phyloP scores from a whole-genome alignment of 2,329 filamentous ascomycete genomes.

The Penicillium aurantiogriseum region DNA sequence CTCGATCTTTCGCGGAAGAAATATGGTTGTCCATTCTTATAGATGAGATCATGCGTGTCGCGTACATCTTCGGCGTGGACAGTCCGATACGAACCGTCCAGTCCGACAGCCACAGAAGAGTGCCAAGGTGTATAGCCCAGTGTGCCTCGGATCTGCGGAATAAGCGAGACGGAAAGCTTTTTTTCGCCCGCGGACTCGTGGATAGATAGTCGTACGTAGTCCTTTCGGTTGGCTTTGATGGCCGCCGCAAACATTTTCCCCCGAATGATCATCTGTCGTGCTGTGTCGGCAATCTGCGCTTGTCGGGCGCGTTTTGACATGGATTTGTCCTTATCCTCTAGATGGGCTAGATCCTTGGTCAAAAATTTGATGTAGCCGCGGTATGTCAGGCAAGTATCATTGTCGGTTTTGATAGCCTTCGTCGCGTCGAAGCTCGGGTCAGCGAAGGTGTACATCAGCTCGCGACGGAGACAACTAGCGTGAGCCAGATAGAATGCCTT shows the following conservation, averaged over 20 bases:
- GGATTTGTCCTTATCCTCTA: conserved; percentile 6
- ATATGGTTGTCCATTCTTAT: conserved; percentile 47
- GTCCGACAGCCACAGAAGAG: conserved; percentile 33
- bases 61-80: conserved; percentile 29
- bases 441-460: conserved; percentile 26
- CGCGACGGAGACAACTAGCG: conserved; percentile 26
- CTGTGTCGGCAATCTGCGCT: conserved; percentile 21
- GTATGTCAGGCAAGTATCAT: conserved; percentile 30
- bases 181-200: conserved; percentile 29
- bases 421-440: conserved; percentile 28
- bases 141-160: conserved; percentile 23
- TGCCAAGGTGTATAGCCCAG: conserved; percentile 38
- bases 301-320: conserved; percentile 22
- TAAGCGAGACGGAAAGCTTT: conserved; percentile 29
- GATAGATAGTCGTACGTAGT: conserved; percentile 32
- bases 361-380: conserved; percentile 32
- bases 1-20: conserved; percentile 53
- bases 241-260: conserved; percentile 31
- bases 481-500: conserved; percentile 28
- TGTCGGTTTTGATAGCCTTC: conserved; percentile 28
- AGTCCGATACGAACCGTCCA: conserved; percentile 26
- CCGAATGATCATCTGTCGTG: conserved; percentile 29
- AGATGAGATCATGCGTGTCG: conserved; percentile 47
- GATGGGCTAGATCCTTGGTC: conserved; percentile 27
- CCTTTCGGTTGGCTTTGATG: conserved; percentile 27